Base-by-base conservation (phyloP, 305 asterid genomes). In the Fraxinus sp. region DNA sequence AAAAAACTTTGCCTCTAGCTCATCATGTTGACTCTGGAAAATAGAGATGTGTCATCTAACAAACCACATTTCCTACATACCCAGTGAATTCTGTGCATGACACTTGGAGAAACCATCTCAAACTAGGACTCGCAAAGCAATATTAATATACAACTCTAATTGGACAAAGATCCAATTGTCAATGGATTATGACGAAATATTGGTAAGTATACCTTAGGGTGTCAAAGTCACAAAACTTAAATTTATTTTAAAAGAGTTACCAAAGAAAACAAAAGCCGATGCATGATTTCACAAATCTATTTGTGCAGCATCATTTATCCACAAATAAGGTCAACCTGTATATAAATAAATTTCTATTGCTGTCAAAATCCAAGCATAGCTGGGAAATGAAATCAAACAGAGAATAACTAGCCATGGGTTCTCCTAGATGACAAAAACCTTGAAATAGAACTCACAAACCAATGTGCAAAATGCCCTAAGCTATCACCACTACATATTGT, bases 11-110 rank as follows among this genome's bases (percentile, higher is more conserved):
- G 93, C 90, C 86, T 91, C 95, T 71, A 91, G 86, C 78, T 90
- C 95, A 80, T 91, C 95, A 75, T 94, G 96, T 83, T 94, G 87
- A 77, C 86, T 82, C 97, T 94, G 93, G 72, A 70, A 80, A 84
- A 62, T 72, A 59, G 4, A 41, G 76, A 26, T 73, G 82, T 28
- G 52, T 78, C 24, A 57, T 36, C 28, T 24, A 1, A 70, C 18
- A 77, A 24, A 36, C 64, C 55, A 14, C 46, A 82, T 81, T 24
- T 30, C 41, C 16, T 4, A 16, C 46, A 71, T 18, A 8, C 35
- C 68, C 74, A 9, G 28, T 37, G 41, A n/a, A 41, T 66, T 4
- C 16, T 41, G 76, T 35, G 78, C 59, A 55, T 35, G 52, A 18
- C 70, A 28, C 28, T 79, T 43, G 9, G 33, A 43, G 18, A 26